Conservation (phyloP, 2,329 filamentous ascomycete species). For the Albifimbria verrucaria region DNA sequence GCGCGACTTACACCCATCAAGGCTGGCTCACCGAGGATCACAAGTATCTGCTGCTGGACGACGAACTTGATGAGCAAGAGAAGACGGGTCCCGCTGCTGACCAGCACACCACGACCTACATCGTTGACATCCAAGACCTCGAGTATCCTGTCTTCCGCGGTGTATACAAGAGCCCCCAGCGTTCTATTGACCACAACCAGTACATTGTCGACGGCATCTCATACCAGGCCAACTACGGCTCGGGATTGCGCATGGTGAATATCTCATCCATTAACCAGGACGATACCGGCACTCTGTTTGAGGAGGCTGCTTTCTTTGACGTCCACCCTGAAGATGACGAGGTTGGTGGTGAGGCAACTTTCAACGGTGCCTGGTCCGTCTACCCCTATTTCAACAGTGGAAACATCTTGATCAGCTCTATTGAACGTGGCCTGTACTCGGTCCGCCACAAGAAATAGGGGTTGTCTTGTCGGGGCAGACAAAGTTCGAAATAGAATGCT, state of each 20-base stretch:
- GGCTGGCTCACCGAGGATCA: conserved; percentile 28
- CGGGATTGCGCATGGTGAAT: conserved; percentile 38
- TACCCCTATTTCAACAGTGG: conserved; percentile 42
- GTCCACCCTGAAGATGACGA: conserved; percentile 44
- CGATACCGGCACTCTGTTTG: conserved; percentile 33
- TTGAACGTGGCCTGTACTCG: conserved; percentile 45
- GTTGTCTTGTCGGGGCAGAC: no score
- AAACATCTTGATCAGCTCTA: conserved; percentile 43
- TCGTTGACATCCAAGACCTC: conserved; percentile 42
- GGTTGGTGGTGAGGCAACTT: conserved; percentile 39
- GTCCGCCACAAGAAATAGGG: no score
- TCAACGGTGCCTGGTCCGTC: conserved; percentile 42
- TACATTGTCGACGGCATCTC: conserved; percentile 37
- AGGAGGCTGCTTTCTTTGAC: conserved; percentile 43
- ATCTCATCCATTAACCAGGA: conserved; percentile 27
- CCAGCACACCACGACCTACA: conserved; percentile 42
- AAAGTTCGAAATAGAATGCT: no score
- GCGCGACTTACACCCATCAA: conserved; percentile 51
- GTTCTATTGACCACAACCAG: conserved; percentile 44
- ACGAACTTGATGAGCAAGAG: conserved; percentile 46
- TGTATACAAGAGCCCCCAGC: conserved; percentile 36
- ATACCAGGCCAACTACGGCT: conserved; percentile 47
- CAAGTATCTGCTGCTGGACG: conserved; percentile 39
- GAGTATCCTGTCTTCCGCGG: conserved; percentile 38
- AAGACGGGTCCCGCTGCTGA: conserved; percentile 33